Conservation (phyloP, 768 basidiomycete species). For the Zangia roseola region DNA sequence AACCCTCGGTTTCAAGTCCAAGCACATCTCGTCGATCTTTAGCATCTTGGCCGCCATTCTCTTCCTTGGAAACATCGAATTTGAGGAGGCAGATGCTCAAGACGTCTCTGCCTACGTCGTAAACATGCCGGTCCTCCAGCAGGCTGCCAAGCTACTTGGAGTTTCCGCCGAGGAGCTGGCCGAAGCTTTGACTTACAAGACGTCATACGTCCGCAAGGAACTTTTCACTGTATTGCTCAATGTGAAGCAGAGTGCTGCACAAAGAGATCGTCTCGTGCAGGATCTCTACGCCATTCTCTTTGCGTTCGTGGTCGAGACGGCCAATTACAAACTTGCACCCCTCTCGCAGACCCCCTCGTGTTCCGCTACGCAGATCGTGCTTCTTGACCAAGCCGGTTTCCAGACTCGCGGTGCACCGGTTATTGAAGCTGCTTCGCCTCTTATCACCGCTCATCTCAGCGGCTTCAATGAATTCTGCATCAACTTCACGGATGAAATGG, state of each 20-base stretch:
- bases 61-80: slow-evolving; percentile 56
- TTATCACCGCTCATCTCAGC: slow-evolving; percentile 55
- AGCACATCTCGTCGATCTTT: slow-evolving; percentile 55
- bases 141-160: slow-evolving; percentile 49
- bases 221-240: slow-evolving; percentile 56
- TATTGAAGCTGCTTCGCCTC: slow-evolving; percentile 43
- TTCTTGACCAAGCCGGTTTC: slow-evolving; percentile 58
- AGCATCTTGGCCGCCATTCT: slow-evolving; percentile 52
- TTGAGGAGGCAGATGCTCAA: slow-evolving; percentile 51
- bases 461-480: slow-evolving; percentile 60
- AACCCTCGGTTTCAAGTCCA: slow-evolving; percentile 60
- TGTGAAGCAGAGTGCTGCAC: slow-evolving; percentile 47
- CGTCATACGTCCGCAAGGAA: slow-evolving; percentile 58
- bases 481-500: slow-evolving; percentile 58
- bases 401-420: slow-evolving; percentile 49
- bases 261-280: slow-evolving; percentile 54
- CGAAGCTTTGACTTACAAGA: slow-evolving; percentile 54
- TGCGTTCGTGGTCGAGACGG: slow-evolving; percentile 60
- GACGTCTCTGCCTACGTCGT: slow-evolving; percentile 53
- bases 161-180: slow-evolving; percentile 52
- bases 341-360: slow-evolving; percentile 38
- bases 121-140: slow-evolving; percentile 48
- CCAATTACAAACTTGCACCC: slow-evolving; percentile 56
- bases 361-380: slow-evolving; percentile 46
- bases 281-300: slow-evolving; percentile 66